A percentile compares a stretch with the other conserved stretches of the same genome.
Conservation (phyloP, 768 basidiomycete species). For the Dendrothele bispora region DNA sequence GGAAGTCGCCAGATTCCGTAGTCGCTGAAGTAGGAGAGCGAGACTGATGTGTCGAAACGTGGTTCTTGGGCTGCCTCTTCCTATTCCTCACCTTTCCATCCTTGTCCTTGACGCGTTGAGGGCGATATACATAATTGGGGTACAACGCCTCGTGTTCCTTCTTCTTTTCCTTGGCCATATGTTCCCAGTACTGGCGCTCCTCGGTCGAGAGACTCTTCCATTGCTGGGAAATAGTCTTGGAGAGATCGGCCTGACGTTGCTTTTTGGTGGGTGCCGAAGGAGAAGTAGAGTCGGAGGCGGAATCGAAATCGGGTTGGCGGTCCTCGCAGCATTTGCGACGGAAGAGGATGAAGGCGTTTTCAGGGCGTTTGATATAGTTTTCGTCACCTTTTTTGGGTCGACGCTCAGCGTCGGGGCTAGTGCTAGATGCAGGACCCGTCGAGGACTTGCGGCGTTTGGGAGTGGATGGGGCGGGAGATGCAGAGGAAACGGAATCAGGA, state of each 20-base stretch:
- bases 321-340: slow-evolving; percentile 78
- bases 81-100: slow-evolving; percentile 43
- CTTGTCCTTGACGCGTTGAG: slow-evolving; percentile 61
- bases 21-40: neutral
- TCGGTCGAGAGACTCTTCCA: slow-evolving; percentile 70
- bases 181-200: slow-evolving; percentile 75
- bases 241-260: slow-evolving; percentile 75
- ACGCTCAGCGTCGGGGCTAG: slow-evolving; percentile 52
- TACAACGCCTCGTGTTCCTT: slow-evolving; percentile 75
- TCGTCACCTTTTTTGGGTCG: slow-evolving; percentile 74
- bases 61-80: slow-evolving; percentile 39
- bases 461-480: slow-evolving; percentile 33
- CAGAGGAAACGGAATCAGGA: slow-evolving; percentile 41
- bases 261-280: slow-evolving; percentile 55
- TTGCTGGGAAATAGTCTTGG: slow-evolving; percentile 79
- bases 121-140: slow-evolving; percentile 78
- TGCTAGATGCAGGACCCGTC: too few relatives aligned
- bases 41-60: slow-evolving; percentile 19
- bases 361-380: slow-evolving; percentile 81
- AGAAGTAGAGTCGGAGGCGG: slow-evolving; percentile 48
- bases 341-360: slow-evolving; percentile 86
- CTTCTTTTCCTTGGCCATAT: slow-evolving; percentile 76
- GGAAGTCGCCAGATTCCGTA: slow-evolving; percentile 33
- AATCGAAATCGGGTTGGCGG: slow-evolving; percentile 54
- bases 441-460: slow-evolving; percentile 54